Base-by-base conservation (phyloP, 148 eudicot genomes). In the Diospyros kaki region DNA sequence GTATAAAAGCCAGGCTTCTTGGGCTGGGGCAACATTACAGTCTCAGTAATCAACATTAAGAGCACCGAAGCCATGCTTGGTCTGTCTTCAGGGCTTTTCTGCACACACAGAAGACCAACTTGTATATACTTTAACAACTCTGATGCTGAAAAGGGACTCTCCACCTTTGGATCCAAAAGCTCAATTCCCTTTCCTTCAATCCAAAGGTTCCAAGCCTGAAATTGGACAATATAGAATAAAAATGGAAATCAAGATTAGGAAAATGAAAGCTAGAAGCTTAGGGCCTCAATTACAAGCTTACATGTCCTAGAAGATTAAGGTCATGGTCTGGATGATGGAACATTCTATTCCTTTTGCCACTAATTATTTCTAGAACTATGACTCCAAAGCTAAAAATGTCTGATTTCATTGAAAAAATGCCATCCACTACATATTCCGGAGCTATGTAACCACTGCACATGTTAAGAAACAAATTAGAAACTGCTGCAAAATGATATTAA, bases 401-500 rank as follows among this genome's bases (percentile, higher is more conserved):
- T 1, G 40, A 60, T 18, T 60, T 60, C 40, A 18, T 17, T 10
- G 75, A 73, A 52, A 73, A 58, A 5, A 59, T 2, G n/a, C 75
- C 75, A 44, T 73, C 66, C 13, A 44, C 13, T 43, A 28, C 66
- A 41, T 73, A 73, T 52, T 73, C 66, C n/a, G 66, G 75, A 13
- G 75, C 8, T 56, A 73, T 73, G 56, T 73, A 73, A 61, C 75
- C 75, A 45, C 75, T 73, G 75, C 66, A 45, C 58, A 61, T 7
- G 43, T n/a, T 1, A 14, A 2, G 28, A 2, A 43, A 15, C 2
- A 5, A 60, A 7, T 3, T 60, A 60, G 4, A 55, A 55, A 0
- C 12, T 55, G 2, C 3, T 14, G 12, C 9, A 55, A 5, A 3
- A 10, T 14, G 3, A 55, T 2, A 10, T 6, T 55, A 5, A 51